phyloP scores from a whole-genome alignment of 108 stramenopile species.

The Discostella stelligeroides region DNA sequence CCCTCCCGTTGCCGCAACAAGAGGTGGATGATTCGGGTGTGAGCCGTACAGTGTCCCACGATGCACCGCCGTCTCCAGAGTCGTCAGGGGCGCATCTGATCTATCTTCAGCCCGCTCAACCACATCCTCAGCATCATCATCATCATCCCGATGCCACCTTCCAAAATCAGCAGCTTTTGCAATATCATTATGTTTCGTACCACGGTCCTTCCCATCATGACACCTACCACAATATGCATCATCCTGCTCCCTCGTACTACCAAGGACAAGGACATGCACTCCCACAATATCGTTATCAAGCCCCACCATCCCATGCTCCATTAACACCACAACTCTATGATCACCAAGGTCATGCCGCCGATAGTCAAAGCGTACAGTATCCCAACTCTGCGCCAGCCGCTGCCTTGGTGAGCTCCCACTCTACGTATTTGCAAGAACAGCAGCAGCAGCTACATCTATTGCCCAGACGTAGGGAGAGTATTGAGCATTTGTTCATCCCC shows the following conservation, averaged over 20 bases:
- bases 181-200: not conserved
- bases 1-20: not conserved
- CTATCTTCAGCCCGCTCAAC: not conserved
- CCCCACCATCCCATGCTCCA: not conserved
- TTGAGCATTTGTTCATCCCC: slow-evolving; percentile 50
- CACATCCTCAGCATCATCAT: slow-evolving; percentile 4
- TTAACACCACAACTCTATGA: not conserved
- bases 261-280: not conserved
- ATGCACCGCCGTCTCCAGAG: not conserved
- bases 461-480: slow-evolving; percentile 28
- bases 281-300: not conserved
- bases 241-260: not conserved
- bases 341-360: not conserved
- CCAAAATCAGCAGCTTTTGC: not conserved
- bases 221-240: not conserved
- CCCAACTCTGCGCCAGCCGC: not conserved
- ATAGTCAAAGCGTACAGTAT: not conserved
- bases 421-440: slow-evolving; percentile 2
- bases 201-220: not conserved
- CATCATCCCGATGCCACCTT: not conserved
- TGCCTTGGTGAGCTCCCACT: slow-evolving; percentile 13
- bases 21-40: not conserved
- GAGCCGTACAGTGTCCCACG: slow-evolving; percentile 17
- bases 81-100: not conserved
- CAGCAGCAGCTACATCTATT: slow-evolving; percentile 20